Conservation (phyloP, 75 land plant species). For the Larix kaempferi region DNA sequence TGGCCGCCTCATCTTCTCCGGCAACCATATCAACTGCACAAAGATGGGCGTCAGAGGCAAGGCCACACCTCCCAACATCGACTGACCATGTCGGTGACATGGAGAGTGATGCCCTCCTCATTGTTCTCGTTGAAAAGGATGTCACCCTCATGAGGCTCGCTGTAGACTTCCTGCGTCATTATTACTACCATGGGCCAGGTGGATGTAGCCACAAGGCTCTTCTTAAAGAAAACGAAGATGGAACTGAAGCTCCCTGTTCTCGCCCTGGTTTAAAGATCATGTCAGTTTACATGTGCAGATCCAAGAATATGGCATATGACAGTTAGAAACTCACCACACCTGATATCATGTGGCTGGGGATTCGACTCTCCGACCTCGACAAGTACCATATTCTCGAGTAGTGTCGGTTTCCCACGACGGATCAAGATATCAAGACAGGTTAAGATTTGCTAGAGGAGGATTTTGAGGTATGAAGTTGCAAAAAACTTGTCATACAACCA, state of each 20-base stretch:
- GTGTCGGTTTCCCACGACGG: constrained; percentile 94
- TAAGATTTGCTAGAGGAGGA: constrained; percentile 94
- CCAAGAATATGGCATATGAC: constrained; percentile 98
- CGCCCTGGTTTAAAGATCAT: constrained; percentile 86
- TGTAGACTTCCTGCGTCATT: constrained; percentile 94
- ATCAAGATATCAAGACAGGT: constrained; percentile 97
- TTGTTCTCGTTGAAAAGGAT: constrained; percentile 95
- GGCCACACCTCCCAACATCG: constrained; percentile 98
- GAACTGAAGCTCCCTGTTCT: constrained; percentile 90
- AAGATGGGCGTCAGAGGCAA: constrained; percentile 98
- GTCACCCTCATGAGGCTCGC: constrained; percentile 94
- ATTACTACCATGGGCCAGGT: constrained; percentile 86
- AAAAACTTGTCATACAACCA: background rate
- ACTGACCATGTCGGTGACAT: constrained; percentile 76
- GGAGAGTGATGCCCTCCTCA: constrained; percentile 88
- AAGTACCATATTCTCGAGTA: constrained; percentile 94
- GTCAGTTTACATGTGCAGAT: constrained; percentile 95
- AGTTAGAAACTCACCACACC: constrained; percentile 91
- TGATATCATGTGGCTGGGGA: constrained; percentile 94
- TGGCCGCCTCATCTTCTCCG: constrained; percentile 67
- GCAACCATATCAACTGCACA: constrained; percentile 91
- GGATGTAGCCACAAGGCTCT: constrained; percentile 71
- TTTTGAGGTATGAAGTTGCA: constrained; percentile 71
- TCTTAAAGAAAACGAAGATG: constrained; percentile 78
- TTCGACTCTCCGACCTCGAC: constrained; percentile 87